These are phyloP conservation scores for Elaphomyces granulatus DNA, from an alignment of 495 filamentous ascomycete genomes.

Conservation along the genomic window DNA sequence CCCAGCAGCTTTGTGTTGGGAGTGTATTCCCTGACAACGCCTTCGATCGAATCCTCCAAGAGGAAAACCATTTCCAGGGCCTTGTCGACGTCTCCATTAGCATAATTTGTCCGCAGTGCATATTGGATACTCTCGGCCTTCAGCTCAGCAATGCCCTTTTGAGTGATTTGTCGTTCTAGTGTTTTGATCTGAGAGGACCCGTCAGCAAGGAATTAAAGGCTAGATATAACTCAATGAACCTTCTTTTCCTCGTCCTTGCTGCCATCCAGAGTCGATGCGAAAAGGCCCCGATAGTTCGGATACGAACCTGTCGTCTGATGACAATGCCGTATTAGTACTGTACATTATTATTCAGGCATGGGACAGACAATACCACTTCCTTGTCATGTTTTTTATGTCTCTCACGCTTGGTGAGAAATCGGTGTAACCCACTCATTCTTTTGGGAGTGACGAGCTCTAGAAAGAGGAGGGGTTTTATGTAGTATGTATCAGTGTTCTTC, in stretches of 20 bases:
- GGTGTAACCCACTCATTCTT: constrained; percentile 40
- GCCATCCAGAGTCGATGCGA: constrained; percentile 14
- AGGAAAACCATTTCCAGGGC: constrained; percentile 62
- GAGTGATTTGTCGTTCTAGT: constrained; percentile 20
- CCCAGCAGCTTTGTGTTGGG: constrained; percentile 59
- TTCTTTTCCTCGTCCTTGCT: constrained; percentile 26
- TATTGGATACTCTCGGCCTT: constrained; percentile 46
- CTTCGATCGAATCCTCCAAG: constrained; percentile 64
- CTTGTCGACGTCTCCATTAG: constrained; percentile 55
- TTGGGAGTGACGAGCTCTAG: neutral
- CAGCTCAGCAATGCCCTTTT: constrained; percentile 23
- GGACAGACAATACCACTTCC: constrained; percentile 8
- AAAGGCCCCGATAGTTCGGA: constrained; percentile 22
- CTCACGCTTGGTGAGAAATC: constrained; percentile 62
- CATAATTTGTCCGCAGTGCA: constrained; percentile 48
- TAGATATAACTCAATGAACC: constrained; percentile 11
- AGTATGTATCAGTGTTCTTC: too few species aligned
- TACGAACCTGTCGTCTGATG: too few species aligned
- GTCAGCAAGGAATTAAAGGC: neutral
- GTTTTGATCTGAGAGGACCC: constrained; percentile 18
- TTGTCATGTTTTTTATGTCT: constrained; percentile 32
- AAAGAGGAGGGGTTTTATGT: too few species aligned
- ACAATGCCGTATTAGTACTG: too few species aligned
- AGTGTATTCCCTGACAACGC: constrained; percentile 60
- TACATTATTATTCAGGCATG: too few species aligned